phyloP scores from a whole-genome alignment of 352 stramenopile genomes.

The Pythium pyrilobum region DNA sequence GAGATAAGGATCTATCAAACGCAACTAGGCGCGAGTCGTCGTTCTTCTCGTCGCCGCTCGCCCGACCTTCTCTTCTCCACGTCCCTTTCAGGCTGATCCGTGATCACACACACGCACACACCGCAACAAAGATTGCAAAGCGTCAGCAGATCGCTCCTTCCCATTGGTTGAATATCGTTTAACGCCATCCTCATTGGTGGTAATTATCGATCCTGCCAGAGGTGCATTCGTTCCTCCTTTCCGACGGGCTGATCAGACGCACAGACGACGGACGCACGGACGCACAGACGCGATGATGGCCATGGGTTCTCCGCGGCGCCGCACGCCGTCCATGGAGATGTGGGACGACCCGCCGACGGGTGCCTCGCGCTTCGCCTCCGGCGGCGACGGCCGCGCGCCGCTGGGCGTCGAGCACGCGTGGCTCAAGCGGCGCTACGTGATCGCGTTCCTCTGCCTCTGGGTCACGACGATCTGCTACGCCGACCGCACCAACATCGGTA shows the following conservation, averaged over 20 bases:
- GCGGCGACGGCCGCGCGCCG: background rate
- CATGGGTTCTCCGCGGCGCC: conserved; percentile 13
- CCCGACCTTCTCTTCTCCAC: too few relatives aligned
- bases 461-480: conserved; percentile 84
- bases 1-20: too few relatives aligned
- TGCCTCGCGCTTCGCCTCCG: background rate
- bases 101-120: too few relatives aligned
- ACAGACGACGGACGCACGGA: background rate
- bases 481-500: conserved; percentile 85
- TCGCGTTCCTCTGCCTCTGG: conserved; percentile 63
- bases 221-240: too few relatives aligned
- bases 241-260: too few relatives aligned
- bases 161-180: conserved; percentile 1
- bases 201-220: too few relatives aligned
- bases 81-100: too few relatives aligned
- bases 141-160: too few relatives aligned
- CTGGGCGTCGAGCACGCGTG: conserved; percentile 9
- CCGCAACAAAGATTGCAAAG: too few relatives aligned
- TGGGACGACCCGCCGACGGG: conserved; percentile 14
- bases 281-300: conserved; percentile 11
- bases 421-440: conserved; percentile 56
- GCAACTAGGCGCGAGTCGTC: too few relatives aligned
- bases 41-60: too few relatives aligned
- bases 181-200: background rate
- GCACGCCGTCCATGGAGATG: conserved; percentile 18